Evolutionary conservation across 129 eudicot species (phyloP), one percentile per base, ranked within the genome.

Genomic region (Chrysanthemum makinoi): DNA sequence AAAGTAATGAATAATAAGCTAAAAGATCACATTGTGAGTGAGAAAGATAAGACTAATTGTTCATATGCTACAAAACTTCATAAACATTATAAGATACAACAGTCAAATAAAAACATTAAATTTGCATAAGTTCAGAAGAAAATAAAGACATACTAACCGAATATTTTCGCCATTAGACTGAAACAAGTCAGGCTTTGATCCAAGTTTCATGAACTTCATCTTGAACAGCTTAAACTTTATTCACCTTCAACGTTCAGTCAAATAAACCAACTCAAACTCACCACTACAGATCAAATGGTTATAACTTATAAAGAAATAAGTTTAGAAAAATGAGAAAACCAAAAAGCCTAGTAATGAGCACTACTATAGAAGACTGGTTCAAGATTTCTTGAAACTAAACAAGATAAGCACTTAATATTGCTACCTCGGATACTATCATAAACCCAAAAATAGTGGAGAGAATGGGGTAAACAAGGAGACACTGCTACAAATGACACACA

Each of bases 171-270:
- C 88, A 43, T 84, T 86, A 28, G 85, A 72, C 77, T 89, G 96
- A 79, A 89, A 86, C 47, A 80, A 73, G 80, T 89, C 96, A n/a
- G 96, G 92, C 72, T 89, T 89, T 66, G 96, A 89, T 73, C 96
- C 96, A 77, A 89, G 92, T 81, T 89, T 89, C 96, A 89, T 89
- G 78, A 89, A 89, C 96, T 89, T 89, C 96, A 89, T 89, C 72
- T 82, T 79, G 69, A 56, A 68, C 62, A 65, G 70, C 62, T 4
- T 6, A 44, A 56, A 74, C 74, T 69, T 66, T 46, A 19, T 24
- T 76, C 75, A 70, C 79, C 76, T 75, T 74, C 51, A 20, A 74
- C 78, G 74, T 74, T 72, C 20, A 59, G 69, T 60, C 63, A 69
- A 30, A 30, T 30, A 30, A 30, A 30, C 35, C 6, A 30, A 30